Base-by-base conservation (phyloP, 73 alveolate species). In the Tetrahymena borealis region DNA sequence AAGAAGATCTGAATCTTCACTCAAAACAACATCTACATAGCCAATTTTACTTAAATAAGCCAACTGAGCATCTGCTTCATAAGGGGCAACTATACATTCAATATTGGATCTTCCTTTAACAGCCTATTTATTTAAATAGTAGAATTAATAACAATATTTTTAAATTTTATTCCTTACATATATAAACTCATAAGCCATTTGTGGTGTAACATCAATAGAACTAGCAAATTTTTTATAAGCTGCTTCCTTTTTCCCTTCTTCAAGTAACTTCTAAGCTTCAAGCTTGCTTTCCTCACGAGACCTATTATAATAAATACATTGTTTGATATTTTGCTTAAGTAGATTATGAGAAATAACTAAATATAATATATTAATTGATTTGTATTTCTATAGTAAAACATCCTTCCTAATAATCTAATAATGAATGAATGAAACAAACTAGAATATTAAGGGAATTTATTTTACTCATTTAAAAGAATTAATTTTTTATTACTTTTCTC, bases 61-160 rank as follows among this genome's bases (percentile, higher is more conserved):
- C 85, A 99, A 94, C 95, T 99, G 97, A 24, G 99, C 99, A 97
- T 99, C 99, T 15, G 99, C 99, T 94, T 99, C 99, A 95, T 97
- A 99, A 6, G 99, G 99, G 12, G 99, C 99, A 18, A 98, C 99
- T 32, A 94, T 93, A 78, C 96, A 98, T 95, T 97, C 98, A 20
- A 97, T 94, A 90, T 93, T 90, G 91, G 91, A 33, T 37, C 41
- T 36, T 42, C 42, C 78, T 39, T 36, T 79, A 32, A 42, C 78
- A 40, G 92, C 94, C 60, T 41, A 32, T 39, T 35, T 41, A 18
- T 38, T 39, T 39, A 43, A 24, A n/a, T n/a, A 40, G 20, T 39
- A 35, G 38, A 31, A 16, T 43, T 90, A 33, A 38, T 40, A 40
- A 37, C 13, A 33, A 9, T 28, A 35, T 60, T 60, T 31, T 36